phyloP scores from a whole-genome alignment of 768 basidiomycete genomes.

The Collybiopsis confluens region DNA sequence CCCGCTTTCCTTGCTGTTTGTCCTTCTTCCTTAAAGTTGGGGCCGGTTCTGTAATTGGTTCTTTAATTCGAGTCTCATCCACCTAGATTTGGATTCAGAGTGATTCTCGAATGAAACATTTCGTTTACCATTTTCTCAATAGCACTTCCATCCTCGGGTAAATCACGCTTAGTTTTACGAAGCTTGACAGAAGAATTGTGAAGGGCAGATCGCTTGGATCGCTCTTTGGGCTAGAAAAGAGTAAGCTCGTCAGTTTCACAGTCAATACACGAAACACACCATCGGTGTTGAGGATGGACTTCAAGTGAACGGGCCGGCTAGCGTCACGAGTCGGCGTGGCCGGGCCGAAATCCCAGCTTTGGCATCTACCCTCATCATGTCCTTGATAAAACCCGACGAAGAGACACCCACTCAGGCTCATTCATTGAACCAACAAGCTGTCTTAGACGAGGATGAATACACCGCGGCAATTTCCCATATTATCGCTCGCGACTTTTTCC shows the following conservation, averaged over 20 bases:
- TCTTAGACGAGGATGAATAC: constrained; percentile 93
- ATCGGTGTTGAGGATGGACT: no score
- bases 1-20: constrained; percentile 60
- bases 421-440: constrained; percentile 67
- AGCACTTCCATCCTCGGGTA: constrained; percentile 45
- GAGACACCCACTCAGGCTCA: constrained; percentile 25
- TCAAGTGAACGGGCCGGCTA: no score
- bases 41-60: constrained; percentile 15
- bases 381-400: not conserved
- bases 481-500: constrained; percentile 97
- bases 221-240: constrained; percentile 29
- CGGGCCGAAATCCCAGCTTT: no score
- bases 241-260: not conserved
- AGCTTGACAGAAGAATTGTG: constrained; percentile 53
- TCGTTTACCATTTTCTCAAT: constrained; percentile 48
- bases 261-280: not conserved
- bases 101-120: constrained; percentile 37
- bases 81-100: not conserved
- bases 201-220: constrained; percentile 35
- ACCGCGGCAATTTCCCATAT: constrained; percentile 86
- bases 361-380: not conserved
- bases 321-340: no score
- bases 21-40: constrained; percentile 53
- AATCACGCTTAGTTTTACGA: constrained; percentile 32
- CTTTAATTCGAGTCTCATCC: not conserved